A percentile compares a stretch with the other conserved stretches of the same genome.
phyloP scores from a whole-genome alignment of 768 basidiomycete species.

The Scleroderma citrinum region DNA sequence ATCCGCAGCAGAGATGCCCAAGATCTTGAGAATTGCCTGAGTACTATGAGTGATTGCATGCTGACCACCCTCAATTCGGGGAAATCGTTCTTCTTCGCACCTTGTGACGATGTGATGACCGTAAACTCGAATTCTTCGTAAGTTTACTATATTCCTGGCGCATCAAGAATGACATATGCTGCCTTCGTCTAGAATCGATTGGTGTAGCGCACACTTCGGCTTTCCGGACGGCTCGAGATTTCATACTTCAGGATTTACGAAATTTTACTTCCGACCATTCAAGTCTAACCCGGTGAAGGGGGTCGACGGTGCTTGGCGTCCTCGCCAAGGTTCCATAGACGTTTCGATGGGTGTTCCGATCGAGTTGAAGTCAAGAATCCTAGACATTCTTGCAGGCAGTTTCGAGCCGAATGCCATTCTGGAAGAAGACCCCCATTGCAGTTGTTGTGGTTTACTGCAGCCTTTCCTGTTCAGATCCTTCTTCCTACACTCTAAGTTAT shows the following conservation, averaged over 20 bases:
- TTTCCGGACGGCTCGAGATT: conserved; percentile 14
- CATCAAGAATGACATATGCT: no score
- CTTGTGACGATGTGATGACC: conserved; percentile 5
- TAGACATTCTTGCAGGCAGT: conserved; percentile 10
- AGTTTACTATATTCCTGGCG: no score
- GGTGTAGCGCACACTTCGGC: conserved; percentile 18
- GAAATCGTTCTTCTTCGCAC: conserved; percentile 10
- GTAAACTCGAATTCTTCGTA: background rate
- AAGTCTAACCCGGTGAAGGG: conserved; percentile 18
- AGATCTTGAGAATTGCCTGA: conserved; percentile 15
- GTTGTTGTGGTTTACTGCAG: no score
- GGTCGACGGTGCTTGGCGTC: conserved; percentile 12
- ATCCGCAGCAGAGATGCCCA: conserved; percentile 8
- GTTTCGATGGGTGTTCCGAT: conserved; percentile 19
- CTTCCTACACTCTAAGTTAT: no score
- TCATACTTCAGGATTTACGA: conserved; percentile 11
- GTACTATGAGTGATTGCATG: conserved; percentile 15
- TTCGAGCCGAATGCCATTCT: background rate
- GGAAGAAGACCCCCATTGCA: no score
- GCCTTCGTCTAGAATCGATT: conserved; percentile 13
- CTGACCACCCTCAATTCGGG: conserved; percentile 13
- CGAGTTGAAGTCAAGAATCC: conserved; percentile 14
- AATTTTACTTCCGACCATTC: conserved; percentile 19
- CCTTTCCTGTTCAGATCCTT: no score
- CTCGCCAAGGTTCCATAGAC: conserved; percentile 14